These are phyloP conservation scores for Cercophora newfieldiana DNA, from an alignment of 495 filamentous ascomycete genomes.

Conservation along the genomic window DNA sequence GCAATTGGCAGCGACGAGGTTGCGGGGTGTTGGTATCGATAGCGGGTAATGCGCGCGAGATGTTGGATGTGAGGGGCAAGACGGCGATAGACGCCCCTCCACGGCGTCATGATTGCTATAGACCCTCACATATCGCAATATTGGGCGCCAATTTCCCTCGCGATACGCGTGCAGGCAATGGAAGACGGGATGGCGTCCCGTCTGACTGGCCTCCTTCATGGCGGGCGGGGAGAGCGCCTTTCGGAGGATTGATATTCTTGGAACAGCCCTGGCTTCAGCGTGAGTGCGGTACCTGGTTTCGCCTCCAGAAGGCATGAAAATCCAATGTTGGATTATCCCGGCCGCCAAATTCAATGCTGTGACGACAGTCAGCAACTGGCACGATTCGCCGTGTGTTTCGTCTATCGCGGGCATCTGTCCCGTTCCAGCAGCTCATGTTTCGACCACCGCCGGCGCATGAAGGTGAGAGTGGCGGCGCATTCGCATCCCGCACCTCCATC, in stretches of 20 bases:
- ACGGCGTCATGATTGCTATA: background rate
- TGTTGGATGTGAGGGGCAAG: background rate
- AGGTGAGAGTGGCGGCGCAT: conserved; percentile 18
- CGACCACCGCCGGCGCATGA: conserved; percentile 18
- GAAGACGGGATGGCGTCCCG: background rate
- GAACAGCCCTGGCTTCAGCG: conserved; percentile 9
- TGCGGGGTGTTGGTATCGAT: background rate
- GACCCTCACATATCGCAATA: background rate
- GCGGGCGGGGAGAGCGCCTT: background rate
- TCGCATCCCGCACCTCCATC: conserved; percentile 24
- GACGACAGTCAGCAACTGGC: conserved; percentile 14
- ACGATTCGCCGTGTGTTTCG: conserved; percentile 29
- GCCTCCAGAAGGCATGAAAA: conserved; percentile 23
- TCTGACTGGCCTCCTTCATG: background rate
- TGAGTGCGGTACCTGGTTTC: conserved; percentile 22
- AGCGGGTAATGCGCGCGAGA: background rate
- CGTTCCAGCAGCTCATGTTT: conserved; percentile 16
- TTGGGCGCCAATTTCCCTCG: conserved; percentile 3
- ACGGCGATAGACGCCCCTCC: background rate
- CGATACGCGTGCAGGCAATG: background rate
- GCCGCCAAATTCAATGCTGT: conserved; percentile 31
- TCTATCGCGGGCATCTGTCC: conserved; percentile 7
- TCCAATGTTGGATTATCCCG: conserved; percentile 22
- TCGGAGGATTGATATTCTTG: conserved; percentile 23
- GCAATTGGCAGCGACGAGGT: background rate